Evolutionary conservation across 2,329 filamentous ascomycete species (phyloP), one percentile per base, ranked within the genome.

Genomic region (Aspergillus amoenus): DNA sequence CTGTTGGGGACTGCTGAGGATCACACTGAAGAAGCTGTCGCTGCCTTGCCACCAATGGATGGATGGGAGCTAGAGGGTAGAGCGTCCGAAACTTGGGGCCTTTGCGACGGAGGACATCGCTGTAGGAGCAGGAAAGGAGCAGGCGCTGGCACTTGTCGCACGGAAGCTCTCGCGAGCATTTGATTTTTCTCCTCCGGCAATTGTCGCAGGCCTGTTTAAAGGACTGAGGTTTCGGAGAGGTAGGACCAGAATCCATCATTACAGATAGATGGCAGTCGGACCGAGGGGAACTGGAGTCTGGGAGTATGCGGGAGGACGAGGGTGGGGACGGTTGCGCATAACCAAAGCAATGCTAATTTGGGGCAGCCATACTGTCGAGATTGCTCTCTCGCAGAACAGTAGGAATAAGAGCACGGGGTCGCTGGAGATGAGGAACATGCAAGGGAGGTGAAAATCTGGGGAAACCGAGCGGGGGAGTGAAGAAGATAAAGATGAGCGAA

Each of bases 161-260:
- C 2, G 75, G 76, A 13, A 65, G 66, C 61, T 68, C 73, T 65
- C 69, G 71, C 45, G 68, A 70, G 56, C 76, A 78, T 66, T 75
- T 78, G 55, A 78, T 74, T 56, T 78, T 78, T 46, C 75, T 72
- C 15, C 70, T 66, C 30, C 75, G 70, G 64, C 76, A 78, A 53
- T 75, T 75, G 53, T 76, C 73, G 57, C 73, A 76, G 45, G 73
- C 72, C 61, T 76, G 73, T 56, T 74, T 75, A 22, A 58, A 56
- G 22, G 65, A 49, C 44, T 67, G 66, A 41, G 65, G 64, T 56
- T 62, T 60, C 30, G 61, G 55, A 32, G 61, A 51, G 45, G 39
- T 52, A 46, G 55, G 53, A 52, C 45, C 58, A 21, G 61, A 61
- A 56, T 68, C 60, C 67, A 72, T 72, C 43, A 48, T 58, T 46